Evolutionary conservation across 1,139 yeast genomes (phyloP), one percentile per base, ranked within the genome.

Genomic region (Pichia sp.): DNA sequence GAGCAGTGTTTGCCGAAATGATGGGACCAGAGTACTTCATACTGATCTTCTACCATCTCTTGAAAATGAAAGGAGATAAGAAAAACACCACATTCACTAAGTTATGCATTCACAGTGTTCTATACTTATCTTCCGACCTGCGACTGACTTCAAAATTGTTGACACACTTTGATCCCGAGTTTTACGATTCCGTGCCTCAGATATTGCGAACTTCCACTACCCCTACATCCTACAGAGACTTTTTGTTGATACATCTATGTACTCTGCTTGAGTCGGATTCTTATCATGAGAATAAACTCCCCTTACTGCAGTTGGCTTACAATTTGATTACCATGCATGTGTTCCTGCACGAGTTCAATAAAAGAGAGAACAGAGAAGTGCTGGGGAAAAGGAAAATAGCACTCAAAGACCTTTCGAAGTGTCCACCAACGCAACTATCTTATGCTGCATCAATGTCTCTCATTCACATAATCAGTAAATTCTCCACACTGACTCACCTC

Each of bases 361-460:
- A 35, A 14, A 32, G 31, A 18, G 34, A 33, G 15, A 30, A 35
- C 19, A 14, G 24, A 4, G 39, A 39, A 20, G 22, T 42, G 17
- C 21, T 42, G 17, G 30, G 33, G 7, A 53, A 52, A 38, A 48
- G 60, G 37, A 44, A 56, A 22, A 13, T 44, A 6, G 48, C 56
- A 2, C 29, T 42, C 15, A 48, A 42, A 23, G 50, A 46, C 25
- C 26, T 48, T 18, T 27, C 40, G 3, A 60, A 64, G 1, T 51
- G 54, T 6, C 69, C 72, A 3, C 78, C 77, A 0, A 30, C 37
- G 8, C 52, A 49, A 27, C 45, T 80, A 17, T 75, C 87, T 9
- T 80, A 81, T 45, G 64, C 69, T 13, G 72, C 88, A 0, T 67
- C 83, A 19, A 64, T 71, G 10, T 53, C 76, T 3, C 48, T 87